Percentiles rank a stretch among this genome's conserved stretches.
Conservation (phyloP, 805 yeast genomes). For the Kluyveromyces dobzhanskii region DNA sequence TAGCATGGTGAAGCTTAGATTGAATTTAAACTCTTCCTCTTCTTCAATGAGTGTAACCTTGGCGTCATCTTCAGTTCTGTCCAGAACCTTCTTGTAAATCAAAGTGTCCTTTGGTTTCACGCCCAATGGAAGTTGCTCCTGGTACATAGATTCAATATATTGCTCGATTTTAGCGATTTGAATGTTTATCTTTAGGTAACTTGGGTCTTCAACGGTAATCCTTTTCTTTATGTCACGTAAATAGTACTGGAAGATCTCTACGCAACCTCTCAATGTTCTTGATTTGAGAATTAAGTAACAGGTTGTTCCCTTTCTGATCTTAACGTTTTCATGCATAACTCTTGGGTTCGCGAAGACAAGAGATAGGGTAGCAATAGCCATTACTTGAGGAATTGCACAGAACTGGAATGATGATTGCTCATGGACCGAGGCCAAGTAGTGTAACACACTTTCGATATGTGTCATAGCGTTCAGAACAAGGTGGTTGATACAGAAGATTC, state of each 20-base stretch:
- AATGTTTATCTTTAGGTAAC: slow-evolving; percentile 74
- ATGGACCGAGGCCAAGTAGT: slow-evolving; percentile 62
- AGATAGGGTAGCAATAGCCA: slow-evolving; percentile 95
- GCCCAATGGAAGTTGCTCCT: slow-evolving; percentile 50
- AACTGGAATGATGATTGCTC: slow-evolving; percentile 83
- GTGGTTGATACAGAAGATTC: slow-evolving; percentile 71
- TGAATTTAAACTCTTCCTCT: slow-evolving; percentile 23
- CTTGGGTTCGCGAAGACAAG: slow-evolving; percentile 72
- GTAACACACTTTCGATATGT: slow-evolving; percentile 70
- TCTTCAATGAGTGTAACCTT: slow-evolving; percentile 16
- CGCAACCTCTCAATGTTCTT: slow-evolving; percentile 67
- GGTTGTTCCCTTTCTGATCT: slow-evolving; percentile 86
- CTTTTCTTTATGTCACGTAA: slow-evolving; percentile 69
- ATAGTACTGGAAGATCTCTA: slow-evolving; percentile 67
- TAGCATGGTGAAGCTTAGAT: slow-evolving; percentile 16
- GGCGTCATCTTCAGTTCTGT: slow-evolving; percentile 37
- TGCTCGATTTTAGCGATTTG: slow-evolving; percentile 85
- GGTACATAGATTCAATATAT: slow-evolving; percentile 71
- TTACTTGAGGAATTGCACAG: slow-evolving; percentile 97
- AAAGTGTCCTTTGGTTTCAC: slow-evolving; percentile 34
- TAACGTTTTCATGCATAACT: slow-evolving; percentile 65
- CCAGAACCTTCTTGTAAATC: slow-evolving; percentile 32
- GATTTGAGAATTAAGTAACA: slow-evolving; percentile 65
- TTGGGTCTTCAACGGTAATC: slow-evolving; percentile 75
- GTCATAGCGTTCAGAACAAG: slow-evolving; percentile 69